Evolutionary conservation across 2,329 filamentous ascomycete genomes (phyloP).

Genomic region (Diaporthe nobilis): DNA sequence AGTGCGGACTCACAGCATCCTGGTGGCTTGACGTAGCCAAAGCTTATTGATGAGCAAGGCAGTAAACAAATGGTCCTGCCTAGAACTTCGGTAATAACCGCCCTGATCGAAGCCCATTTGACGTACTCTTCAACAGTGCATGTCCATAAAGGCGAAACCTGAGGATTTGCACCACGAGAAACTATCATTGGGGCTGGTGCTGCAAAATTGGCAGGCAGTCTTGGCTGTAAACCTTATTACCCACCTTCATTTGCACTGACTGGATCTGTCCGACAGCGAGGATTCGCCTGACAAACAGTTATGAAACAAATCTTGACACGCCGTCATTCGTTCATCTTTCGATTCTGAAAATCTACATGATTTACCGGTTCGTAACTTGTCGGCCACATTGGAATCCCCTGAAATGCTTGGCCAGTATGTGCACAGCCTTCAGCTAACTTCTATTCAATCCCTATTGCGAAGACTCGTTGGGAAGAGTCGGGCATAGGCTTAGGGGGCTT

Average conservation of each 20-base stretch:
- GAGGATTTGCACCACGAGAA: neutral
- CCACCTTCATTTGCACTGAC: constrained; percentile 20
- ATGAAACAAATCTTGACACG: constrained; percentile 27
- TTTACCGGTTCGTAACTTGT: neutral
- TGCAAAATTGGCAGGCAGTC: constrained; percentile 13
- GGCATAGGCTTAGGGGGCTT: neutral
- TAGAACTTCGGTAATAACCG: constrained; percentile 12
- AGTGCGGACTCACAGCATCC: no score
- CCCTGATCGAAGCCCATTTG: neutral
- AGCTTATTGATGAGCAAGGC: constrained; percentile 6
- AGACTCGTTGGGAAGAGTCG: neutral
- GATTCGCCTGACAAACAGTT: neutral
- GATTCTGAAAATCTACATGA: neutral
- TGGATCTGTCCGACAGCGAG: neutral
- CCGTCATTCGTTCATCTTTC: neutral
- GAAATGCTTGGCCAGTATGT: neutral
- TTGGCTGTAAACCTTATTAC: constrained; percentile 26
- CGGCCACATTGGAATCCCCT: neutral
- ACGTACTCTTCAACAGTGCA: neutral
- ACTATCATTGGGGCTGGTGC: neutral
- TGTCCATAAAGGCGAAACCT: constrained; percentile 13
- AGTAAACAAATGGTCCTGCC: constrained; percentile 18
- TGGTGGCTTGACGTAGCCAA: neutral
- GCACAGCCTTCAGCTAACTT: neutral
- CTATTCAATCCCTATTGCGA: neutral